Conservation (phyloP, 306 rosid genomes). For the Vigna hirtella region DNA sequence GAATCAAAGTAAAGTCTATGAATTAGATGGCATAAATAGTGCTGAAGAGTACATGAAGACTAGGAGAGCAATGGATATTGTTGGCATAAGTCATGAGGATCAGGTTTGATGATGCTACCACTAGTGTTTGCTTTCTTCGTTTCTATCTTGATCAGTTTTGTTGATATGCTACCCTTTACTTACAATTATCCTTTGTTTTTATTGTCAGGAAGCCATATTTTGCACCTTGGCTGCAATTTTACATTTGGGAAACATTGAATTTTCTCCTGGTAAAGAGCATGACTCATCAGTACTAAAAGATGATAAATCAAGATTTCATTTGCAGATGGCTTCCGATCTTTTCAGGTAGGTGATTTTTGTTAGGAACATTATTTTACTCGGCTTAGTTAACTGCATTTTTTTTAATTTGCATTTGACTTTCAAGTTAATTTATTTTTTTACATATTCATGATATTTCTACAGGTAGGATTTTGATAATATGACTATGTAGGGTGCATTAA, state of each 20-base stretch:
- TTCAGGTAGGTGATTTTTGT: slow-evolving; percentile 62
- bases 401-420: neutral
- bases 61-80: slow-evolving; percentile 87
- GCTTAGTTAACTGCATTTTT: slow-evolving; percentile 2
- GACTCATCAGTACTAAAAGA: slow-evolving; percentile 78
- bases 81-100: slow-evolving; percentile 78
- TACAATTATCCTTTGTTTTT: slow-evolving; percentile 21
- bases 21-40: slow-evolving; percentile 78
- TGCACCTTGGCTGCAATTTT: slow-evolving; percentile 81
- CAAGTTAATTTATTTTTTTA: neutral
- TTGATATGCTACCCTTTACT: slow-evolving; percentile 15
- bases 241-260: slow-evolving; percentile 84
- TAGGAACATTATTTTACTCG: slow-evolving; percentile 16
- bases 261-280: slow-evolving; percentile 91
- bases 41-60: slow-evolving; percentile 81
- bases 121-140: slow-evolving; percentile 19
- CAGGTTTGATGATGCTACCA: slow-evolving; percentile 61
- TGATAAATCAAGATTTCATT: slow-evolving; percentile 71
- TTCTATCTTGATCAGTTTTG: slow-evolving; percentile 8
- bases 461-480: slow-evolving; percentile 8
- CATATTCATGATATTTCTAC: slow-evolving; percentile 15
- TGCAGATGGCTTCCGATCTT: slow-evolving; percentile 77
- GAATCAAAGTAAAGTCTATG: slow-evolving; percentile 83
- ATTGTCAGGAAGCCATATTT: slow-evolving; percentile 77
- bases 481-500: neutral